These are phyloP conservation scores for Aspergillus sclerotioniger DNA, from an alignment of 495 filamentous ascomycete genomes.

Conservation along the genomic window DNA sequence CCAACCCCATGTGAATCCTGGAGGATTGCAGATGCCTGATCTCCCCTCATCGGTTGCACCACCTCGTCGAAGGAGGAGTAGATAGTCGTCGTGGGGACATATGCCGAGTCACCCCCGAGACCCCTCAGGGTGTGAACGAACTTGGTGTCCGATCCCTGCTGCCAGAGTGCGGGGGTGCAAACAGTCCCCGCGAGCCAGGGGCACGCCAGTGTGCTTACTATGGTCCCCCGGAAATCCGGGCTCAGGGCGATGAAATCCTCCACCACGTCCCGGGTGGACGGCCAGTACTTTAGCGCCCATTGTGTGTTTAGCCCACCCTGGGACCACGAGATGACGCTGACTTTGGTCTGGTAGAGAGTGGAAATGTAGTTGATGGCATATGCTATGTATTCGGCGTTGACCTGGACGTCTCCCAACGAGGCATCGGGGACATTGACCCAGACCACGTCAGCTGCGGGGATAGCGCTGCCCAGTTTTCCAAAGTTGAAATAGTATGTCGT, in stretches of 20 bases:
- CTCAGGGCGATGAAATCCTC: conserved; percentile 45
- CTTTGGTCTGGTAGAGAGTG: conserved; percentile 27
- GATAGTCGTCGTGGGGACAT: conserved; percentile 50
- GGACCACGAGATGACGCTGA: conserved; percentile 47
- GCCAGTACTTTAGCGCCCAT: conserved; percentile 56
- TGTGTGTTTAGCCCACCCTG: conserved; percentile 48
- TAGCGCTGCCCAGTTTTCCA: conserved; percentile 34
- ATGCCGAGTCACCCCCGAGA: conserved; percentile 45
- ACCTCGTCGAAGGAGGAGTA: conserved; percentile 47
- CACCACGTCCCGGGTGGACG: conserved; percentile 32
- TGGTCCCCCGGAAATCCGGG: conserved; percentile 47
- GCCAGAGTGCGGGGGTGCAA: conserved; percentile 35
- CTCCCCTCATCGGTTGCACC: conserved; percentile 43
- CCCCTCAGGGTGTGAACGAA: conserved; percentile 37
- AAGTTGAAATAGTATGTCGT: conserved; percentile 41
- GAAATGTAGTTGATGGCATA: conserved; percentile 48
- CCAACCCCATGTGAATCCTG: conserved; percentile 33
- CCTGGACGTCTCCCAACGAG: conserved; percentile 40
- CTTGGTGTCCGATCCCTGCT: conserved; percentile 42
- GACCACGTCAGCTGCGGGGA: conserved; percentile 39
- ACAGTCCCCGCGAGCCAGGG: conserved; percentile 19
- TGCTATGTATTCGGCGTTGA: conserved; percentile 42
- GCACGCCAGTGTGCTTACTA: conserved; percentile 26
- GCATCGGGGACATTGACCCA: conserved; percentile 49
- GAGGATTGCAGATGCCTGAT: conserved; percentile 41